Conservation (phyloP, 2,329 filamentous ascomycete species). For the Endoconidiophora laricicola region DNA sequence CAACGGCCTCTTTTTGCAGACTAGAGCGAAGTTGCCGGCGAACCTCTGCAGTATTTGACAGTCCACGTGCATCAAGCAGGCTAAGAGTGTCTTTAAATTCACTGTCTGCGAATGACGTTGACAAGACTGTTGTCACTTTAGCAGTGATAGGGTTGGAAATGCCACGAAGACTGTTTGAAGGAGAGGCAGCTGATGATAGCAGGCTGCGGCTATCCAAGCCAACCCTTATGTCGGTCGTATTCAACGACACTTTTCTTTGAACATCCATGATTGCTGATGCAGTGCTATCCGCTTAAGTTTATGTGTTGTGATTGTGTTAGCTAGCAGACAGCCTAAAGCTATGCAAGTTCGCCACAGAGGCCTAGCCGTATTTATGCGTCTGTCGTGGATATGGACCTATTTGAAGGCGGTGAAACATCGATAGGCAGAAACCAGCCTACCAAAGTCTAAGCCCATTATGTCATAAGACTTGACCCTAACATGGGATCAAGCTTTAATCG, state of each 20-base stretch:
- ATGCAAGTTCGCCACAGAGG: too few species aligned
- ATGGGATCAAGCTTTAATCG: too few species aligned
- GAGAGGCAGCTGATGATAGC: slow-evolving; percentile 17
- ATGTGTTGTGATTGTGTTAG: too few species aligned
- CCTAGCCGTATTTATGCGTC: not conserved
- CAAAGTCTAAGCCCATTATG: not conserved
- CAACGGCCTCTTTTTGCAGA: slow-evolving; percentile 80
- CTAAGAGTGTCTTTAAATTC: slow-evolving; percentile 76
- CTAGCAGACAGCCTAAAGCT: too few species aligned
- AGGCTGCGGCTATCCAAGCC: not conserved
- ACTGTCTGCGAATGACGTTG: slow-evolving; percentile 79
- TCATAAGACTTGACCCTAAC: not conserved
- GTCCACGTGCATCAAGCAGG: slow-evolving; percentile 54
- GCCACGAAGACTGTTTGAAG: slow-evolving; percentile 19
- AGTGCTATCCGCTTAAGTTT: too few species aligned
- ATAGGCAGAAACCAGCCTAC: not conserved
- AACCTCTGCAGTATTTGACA: slow-evolving; percentile 61
- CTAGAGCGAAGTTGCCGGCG: slow-evolving; percentile 66
- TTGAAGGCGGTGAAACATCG: not conserved
- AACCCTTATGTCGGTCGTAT: not conserved
- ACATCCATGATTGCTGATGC: slow-evolving; percentile 4
- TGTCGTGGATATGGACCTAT: not conserved
- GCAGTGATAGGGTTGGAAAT: slow-evolving; percentile 47
- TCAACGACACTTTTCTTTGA: slow-evolving; percentile 2
- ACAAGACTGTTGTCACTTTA: slow-evolving; percentile 72